phyloP scores from a whole-genome alignment of 163 green algal genomes.

The Prototheca wickerhamii region DNA sequence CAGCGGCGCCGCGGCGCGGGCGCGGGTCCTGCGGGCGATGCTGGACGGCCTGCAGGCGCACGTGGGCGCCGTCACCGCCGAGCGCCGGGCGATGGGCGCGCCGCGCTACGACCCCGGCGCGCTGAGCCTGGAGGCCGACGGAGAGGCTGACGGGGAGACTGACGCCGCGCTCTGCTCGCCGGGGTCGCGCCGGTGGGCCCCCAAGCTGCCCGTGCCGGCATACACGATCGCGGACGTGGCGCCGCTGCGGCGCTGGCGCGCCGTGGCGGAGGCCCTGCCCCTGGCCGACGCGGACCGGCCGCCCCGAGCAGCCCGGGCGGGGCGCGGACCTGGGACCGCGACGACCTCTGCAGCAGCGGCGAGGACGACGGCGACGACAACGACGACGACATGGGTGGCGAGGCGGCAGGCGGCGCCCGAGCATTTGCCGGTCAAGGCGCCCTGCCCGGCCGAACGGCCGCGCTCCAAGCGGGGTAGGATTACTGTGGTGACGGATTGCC shows the following conservation, averaged over 20 bases:
- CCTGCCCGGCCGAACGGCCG: no score
- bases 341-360: no score
- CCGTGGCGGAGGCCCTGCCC: constrained; percentile 1
- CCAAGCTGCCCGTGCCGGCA: background rate
- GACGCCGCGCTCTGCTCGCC: background rate
- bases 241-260: constrained; percentile 10
- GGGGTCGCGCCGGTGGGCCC: constrained; percentile 6
- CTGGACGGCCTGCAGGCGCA: constrained; percentile 10
- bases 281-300: background rate
- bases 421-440: no score
- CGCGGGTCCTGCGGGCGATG: constrained; percentile 1
- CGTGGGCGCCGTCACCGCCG: background rate
- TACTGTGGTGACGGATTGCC: no score
- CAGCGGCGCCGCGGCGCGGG: background rate
- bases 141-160: background rate
- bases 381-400: no score
- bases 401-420: no score
- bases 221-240: constrained; percentile 22
- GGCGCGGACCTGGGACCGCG: no score
- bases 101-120: constrained; percentile 15
- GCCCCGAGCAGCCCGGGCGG: no score
- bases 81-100: constrained; percentile 3
- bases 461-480: no score
- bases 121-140: constrained; percentile 4
- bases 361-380: no score